Base-by-base conservation (phyloP, 2,329 filamentous ascomycete species). In the Dothideomycetes sp. region DNA sequence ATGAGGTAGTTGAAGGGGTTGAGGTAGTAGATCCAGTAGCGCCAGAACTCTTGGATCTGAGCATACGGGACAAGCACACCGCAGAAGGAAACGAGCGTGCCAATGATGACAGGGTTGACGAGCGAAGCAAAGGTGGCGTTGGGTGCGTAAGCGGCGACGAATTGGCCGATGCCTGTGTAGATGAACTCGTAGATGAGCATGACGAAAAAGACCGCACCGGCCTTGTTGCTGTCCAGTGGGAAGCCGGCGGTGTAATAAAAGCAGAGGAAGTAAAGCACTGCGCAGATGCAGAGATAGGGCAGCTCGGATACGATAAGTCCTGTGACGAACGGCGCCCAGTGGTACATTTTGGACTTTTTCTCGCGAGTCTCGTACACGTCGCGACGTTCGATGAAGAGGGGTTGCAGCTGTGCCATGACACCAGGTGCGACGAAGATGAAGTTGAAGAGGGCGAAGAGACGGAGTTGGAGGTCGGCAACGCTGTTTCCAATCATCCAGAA, bases 231-330 rank as follows among this genome's bases (percentile, higher is more conserved):
- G 3, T 55, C 54, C 2, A 22, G 24, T 0, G 70, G 64, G 49
- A 76, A 70, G n/a, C 57, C 57, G 14, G 50, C 50, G 2, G 54
- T 56, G 41, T 47, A 59, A 51, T 59, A 59, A 45, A 50, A 57
- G 36, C 49, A 53, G 0, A 63, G 56, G 41, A 61, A 72, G 57
- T 73, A 73, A 2, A 70, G 42, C 14, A 83, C 59, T 7, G 71
- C 77, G 3, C 77, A 75, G 14, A 84, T 41, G 16, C 75, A 64
- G 27, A 75, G 68, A 58, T 71, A 87, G 0, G 81, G 80, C 1
- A 86, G 66, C 56, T 87, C 83, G 34, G 81, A 78, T 3, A 82
- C 42, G 43, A 86, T 73, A 49, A 84, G 81, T 50, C 78, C 73
- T 1, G 80, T 63, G 54, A 84, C 72, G 58, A 87, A 86, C 0